Conservation (phyloP, 257 asterid species). For the Fraxinus cuspidata region DNA sequence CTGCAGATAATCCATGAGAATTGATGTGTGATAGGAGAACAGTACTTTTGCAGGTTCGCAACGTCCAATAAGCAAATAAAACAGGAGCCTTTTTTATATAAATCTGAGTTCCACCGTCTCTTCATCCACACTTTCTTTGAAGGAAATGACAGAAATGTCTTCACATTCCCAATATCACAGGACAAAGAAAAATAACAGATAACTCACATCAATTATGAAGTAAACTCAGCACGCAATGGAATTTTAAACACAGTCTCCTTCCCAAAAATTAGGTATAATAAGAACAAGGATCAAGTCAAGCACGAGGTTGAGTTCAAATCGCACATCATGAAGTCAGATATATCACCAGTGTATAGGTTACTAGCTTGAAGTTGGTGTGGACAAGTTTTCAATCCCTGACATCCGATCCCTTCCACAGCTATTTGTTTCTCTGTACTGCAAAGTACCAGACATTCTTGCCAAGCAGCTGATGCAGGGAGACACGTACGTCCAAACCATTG, state of each 20-base stretch:
- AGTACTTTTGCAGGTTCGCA: neutral
- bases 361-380: conserved; percentile 2
- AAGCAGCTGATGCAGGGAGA: conserved; percentile 6
- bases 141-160: conserved; percentile 6
- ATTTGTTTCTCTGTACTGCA: conserved; percentile 11
- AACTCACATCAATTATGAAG: neutral
- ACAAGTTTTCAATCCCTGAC: conserved; percentile 10
- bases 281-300: neutral
- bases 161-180: neutral
- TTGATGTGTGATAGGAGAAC: conserved; percentile 1
- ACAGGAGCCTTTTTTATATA: neutral
- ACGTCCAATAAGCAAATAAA: neutral
- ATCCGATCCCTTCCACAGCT: conserved; percentile 17
- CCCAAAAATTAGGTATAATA: neutral
- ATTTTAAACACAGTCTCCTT: no score
- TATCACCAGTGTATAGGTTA: conserved; percentile 4
- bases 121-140: conserved; percentile 7
- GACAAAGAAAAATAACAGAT: neutral
- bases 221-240: neutral
- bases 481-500: conserved; percentile 15
- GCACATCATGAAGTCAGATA: neutral
- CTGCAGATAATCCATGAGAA: conserved; percentile 5
- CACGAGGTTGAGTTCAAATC: neutral
- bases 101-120: neutral
- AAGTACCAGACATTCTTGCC: conserved; percentile 7